Conservation (phyloP, 371 early-diverging fungal species). For the Lichtheimia corymbifera region DNA sequence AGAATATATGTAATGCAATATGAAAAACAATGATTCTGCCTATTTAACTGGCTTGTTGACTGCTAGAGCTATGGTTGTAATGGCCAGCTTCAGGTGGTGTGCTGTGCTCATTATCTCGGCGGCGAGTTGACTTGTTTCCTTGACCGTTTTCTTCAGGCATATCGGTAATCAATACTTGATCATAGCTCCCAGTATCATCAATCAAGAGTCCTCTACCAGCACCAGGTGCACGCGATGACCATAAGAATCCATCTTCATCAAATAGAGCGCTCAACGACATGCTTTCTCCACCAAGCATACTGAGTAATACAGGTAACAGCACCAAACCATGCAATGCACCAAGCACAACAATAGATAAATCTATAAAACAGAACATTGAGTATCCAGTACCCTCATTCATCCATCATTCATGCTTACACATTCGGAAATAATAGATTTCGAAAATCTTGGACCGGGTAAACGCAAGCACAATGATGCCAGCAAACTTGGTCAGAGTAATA, state of each 20-base stretch:
- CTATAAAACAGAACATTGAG: conserved; percentile 15
- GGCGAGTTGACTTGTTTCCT: no score
- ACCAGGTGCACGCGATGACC: conserved; percentile 26
- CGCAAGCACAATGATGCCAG: conserved; percentile 72
- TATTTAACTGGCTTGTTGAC: no score
- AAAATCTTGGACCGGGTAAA: conserved; percentile 77
- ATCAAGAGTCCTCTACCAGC: conserved; percentile 30
- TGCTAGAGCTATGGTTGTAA: no score
- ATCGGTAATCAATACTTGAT: conserved; percentile 46
- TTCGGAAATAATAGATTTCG: conserved; percentile 77
- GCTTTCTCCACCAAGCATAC: conserved; percentile 57
- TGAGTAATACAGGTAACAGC: conserved; percentile 66
- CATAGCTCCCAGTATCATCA: conserved; percentile 40
- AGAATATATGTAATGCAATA: no score
- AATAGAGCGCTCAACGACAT: conserved; percentile 47
- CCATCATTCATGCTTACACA: conserved; percentile 50
- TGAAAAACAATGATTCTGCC: no score
- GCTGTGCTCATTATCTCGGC: no score
- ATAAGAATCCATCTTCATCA: conserved; percentile 55
- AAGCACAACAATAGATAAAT: conserved; percentile 67
- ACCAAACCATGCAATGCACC: conserved; percentile 76
- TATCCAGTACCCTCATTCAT: background rate
- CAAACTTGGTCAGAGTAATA: conserved; percentile 76
- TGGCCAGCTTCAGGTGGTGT: no score
- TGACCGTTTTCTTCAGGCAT: conserved; percentile 23